A percentile compares a stretch with the other conserved stretches of the same genome.
Evolutionary conservation across 306 rosid species (phyloP).

Genomic region (Macrotyloma uniflorum): DNA sequence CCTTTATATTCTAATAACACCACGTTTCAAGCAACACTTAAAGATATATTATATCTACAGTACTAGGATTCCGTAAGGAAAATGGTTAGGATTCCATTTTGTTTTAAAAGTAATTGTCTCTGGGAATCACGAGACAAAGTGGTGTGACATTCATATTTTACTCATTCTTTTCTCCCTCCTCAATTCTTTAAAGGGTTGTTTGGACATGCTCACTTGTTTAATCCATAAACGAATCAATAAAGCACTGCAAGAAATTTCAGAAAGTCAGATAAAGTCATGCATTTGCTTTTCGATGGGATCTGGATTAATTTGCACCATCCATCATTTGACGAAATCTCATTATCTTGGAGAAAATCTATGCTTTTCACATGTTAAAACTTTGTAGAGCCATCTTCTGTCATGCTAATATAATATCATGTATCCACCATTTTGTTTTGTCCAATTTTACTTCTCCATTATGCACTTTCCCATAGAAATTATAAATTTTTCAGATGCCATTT

Average conservation of each 20-base stretch:
- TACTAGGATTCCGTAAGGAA: background rate
- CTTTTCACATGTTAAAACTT: constrained; percentile 14
- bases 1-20: background rate
- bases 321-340: background rate
- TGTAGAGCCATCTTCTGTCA: background rate
- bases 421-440: background rate
- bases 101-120: no score
- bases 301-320: background rate
- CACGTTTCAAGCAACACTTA: background rate
- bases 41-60: background rate
- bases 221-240: background rate
- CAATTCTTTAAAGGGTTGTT: constrained; percentile 20
- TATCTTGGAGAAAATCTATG: background rate
- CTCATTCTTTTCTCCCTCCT: constrained; percentile 23
- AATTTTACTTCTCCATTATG: background rate
- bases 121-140: no score
- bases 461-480: background rate
- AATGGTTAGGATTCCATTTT: constrained; percentile 14
- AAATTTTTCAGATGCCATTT: background rate
- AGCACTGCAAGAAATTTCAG: background rate
- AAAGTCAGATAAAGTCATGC: constrained; percentile 15
- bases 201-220: background rate
- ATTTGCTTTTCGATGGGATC: background rate
- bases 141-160: background rate
- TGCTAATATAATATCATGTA: background rate